phyloP scores from a whole-genome alignment of 306 rosid species.

The Arachis stenosperma region DNA sequence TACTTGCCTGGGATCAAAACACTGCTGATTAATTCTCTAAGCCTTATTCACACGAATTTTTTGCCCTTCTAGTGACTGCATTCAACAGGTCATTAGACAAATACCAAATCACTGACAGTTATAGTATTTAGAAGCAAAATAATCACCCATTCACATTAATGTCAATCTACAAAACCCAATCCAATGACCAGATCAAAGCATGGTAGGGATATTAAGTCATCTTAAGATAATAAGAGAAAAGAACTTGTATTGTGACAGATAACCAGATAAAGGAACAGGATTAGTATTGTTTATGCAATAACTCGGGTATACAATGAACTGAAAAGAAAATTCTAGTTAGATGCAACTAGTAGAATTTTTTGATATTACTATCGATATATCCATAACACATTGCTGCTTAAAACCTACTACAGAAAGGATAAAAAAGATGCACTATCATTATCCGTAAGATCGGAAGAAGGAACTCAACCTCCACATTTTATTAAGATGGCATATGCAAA shows the following conservation, averaged over 20 bases:
- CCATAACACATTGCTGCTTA: not conserved
- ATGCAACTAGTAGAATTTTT: not conserved
- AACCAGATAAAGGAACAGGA: not conserved
- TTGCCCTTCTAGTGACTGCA: conserved; percentile 91
- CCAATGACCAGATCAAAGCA: conserved; percentile 22
- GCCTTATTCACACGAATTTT: conserved; percentile 90
- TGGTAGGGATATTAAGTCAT: conserved; percentile 9
- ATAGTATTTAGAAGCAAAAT: conserved; percentile 19
- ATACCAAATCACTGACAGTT: conserved; percentile 13
- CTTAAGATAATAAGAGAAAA: conserved; percentile 14
- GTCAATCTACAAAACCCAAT: conserved; percentile 24
- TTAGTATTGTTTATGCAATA: not conserved
- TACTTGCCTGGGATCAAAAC: conserved; percentile 31
- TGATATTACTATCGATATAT: not conserved
- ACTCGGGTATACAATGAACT: not conserved
- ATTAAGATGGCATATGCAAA: conserved; percentile 13
- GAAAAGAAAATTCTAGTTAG: conserved; percentile 9
- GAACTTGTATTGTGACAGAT: conserved; percentile 1
- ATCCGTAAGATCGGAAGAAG: conserved; percentile 16
- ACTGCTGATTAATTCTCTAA: conserved; percentile 37
- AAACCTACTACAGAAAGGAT: not conserved
- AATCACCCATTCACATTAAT: conserved; percentile 24
- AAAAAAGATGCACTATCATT: conserved; percentile 22
- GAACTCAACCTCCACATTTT: not conserved
- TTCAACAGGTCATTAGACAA: conserved; percentile 14